phyloP scores from a whole-genome alignment of 768 basidiomycete species.

The Pulveroboletus ravenelii region DNA sequence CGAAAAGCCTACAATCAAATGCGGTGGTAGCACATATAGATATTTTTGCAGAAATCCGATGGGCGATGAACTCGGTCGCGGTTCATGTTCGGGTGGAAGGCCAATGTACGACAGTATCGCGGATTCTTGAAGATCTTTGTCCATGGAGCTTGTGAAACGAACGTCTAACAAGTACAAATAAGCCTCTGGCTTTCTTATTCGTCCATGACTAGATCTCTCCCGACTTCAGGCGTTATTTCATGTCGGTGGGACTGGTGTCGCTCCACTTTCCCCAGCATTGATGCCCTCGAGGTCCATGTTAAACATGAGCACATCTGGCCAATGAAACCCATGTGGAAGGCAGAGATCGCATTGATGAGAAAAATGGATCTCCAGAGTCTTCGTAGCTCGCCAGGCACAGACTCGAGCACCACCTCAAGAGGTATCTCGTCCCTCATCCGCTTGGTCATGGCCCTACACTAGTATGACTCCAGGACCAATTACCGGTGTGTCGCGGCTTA shows the following conservation, averaged over 20 bases:
- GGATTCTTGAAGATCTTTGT: slow-evolving; percentile 14
- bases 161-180: slow-evolving; percentile 22
- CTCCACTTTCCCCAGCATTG: slow-evolving; percentile 34
- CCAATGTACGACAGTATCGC: slow-evolving; percentile 48
- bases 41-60: slow-evolving; percentile 60
- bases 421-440: slow-evolving; percentile 12
- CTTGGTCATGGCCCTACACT: neutral
- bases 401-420: slow-evolving; percentile 12
- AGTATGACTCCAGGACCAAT: slow-evolving; percentile 5
- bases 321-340: slow-evolving; percentile 39
- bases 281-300: slow-evolving; percentile 44
- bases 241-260: slow-evolving; percentile 58
- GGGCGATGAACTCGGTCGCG: slow-evolving; percentile 54
- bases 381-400: slow-evolving; percentile 11
- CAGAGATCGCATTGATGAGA: slow-evolving; percentile 40
- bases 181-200: neutral
- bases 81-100: slow-evolving; percentile 53
- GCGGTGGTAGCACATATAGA: slow-evolving; percentile 60
- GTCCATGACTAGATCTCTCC: neutral
- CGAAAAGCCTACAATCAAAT: slow-evolving; percentile 47
- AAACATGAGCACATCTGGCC: slow-evolving; percentile 42
- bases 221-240: slow-evolving; percentile 17
- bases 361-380: slow-evolving; percentile 36
- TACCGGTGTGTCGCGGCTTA: neutral
- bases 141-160: neutral